Evolutionary conservation across 805 yeast genomes (phyloP), one percentile per base, ranked within the genome.

Genomic region (Yamadazyma paraphyllophila): DNA sequence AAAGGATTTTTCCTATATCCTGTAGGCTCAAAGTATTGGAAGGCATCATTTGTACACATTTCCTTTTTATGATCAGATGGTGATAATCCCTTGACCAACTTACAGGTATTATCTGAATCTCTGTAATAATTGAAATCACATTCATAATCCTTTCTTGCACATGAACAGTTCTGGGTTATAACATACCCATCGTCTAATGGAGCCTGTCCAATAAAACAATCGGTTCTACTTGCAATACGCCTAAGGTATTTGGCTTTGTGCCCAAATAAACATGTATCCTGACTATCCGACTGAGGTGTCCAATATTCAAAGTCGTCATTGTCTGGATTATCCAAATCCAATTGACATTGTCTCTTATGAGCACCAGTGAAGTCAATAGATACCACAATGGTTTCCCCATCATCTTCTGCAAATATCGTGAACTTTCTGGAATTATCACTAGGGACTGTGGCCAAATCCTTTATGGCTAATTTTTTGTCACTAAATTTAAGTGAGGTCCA

Each of bases 1-100:
- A 87, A 61, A 1, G 96, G 94, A 24, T 91, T 77, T 56, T 81
- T 82, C 61, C 99, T 80, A 64, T 94, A 94, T 0, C 98, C 99
- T 0, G 98, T 90, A 12, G 96, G 89, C 53, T 84, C 84, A 73
- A 82, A 88, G 62, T 81, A 91, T 60, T 88, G 90, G 50, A 82
- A 70, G 1, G 76, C 74, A 36, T 73, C 74, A 3, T 79, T 71
- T 45, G 69, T 73, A 63, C 97, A 88, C 45, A 77, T 73, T 46
- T 74, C 77, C 24, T 76, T 66, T 54, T 59, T 54, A 45, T 82
- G 81, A 58, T 88, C 87, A 11, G 79, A 74, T 7, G 95, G 88
- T 4, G 74, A 62, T 44, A 80, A 70, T 0, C 97, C 97, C 15
- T 74, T 70, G n/a, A 90, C 87, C 34, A 90, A 76, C 60, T 81